These are phyloP conservation scores for Pseudopyricularia javanii DNA, from an alignment of 2,329 filamentous ascomycete species.

Conservation along the genomic window DNA sequence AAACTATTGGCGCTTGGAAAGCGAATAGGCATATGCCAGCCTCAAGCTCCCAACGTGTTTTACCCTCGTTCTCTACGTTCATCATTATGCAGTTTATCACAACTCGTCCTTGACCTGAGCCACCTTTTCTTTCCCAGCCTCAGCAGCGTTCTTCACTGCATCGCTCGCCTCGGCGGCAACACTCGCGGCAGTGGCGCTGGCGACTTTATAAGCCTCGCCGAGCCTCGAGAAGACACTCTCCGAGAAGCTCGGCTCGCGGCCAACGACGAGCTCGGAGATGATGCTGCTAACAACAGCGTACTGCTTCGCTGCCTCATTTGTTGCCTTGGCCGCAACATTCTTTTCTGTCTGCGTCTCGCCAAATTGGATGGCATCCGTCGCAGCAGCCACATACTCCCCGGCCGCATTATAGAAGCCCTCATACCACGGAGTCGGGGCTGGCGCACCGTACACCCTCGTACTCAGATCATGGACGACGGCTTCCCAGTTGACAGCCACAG, in stretches of 20 bases:
- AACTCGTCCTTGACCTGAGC: constrained; percentile 27
- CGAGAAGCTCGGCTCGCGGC: constrained; percentile 69
- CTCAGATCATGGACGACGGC: constrained; percentile 52
- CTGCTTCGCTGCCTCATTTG: constrained; percentile 47
- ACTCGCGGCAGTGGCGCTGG: constrained; percentile 34
- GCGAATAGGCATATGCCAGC: too few relatives aligned
- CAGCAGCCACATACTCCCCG: constrained; percentile 44
- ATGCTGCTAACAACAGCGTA: constrained; percentile 60
- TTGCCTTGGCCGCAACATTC: constrained; percentile 20
- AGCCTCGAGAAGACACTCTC: constrained; percentile 68
- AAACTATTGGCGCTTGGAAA: too few relatives aligned
- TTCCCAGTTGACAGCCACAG: constrained; percentile 39
- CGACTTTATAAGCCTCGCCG: constrained; percentile 59
- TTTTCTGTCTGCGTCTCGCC: constrained; percentile 15
- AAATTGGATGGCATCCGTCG: constrained; percentile 31
- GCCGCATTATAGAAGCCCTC: constrained; percentile 32
- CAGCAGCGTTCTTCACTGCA: constrained; percentile 25
- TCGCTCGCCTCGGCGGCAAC: constrained; percentile 27
- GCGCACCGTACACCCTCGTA: constrained; percentile 56
- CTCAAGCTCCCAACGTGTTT: background rate
- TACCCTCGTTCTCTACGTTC: background rate
- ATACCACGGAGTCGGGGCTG: constrained; percentile 46
- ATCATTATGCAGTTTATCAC: constrained; percentile 13
- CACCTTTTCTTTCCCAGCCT: background rate
- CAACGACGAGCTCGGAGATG: constrained; percentile 63